Percentiles rank a stretch among this genome's conserved stretches.
These are phyloP conservation scores for Arthrobotrys iridis DNA, from an alignment of 2,329 filamentous ascomycete genomes.

Conservation along the genomic window DNA sequence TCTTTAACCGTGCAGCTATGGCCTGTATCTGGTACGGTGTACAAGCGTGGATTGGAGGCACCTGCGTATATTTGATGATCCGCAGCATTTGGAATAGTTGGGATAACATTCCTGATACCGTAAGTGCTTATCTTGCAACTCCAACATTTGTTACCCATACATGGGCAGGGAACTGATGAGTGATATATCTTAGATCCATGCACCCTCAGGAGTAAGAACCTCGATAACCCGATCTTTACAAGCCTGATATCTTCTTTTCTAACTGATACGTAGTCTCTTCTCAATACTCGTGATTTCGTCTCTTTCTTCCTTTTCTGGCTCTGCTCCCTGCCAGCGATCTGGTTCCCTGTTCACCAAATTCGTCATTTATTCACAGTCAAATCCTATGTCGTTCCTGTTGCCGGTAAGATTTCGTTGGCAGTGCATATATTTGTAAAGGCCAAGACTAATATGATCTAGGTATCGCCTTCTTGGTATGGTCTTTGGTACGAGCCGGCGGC, in stretches of 20 bases:
- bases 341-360: constrained; percentile 88
- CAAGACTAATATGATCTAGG: constrained; percentile 59
- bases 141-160: not conserved
- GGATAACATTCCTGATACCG: constrained; percentile 62
- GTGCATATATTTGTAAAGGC: not conserved
- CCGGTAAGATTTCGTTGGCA: constrained; percentile 63
- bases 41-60: constrained; percentile 83
- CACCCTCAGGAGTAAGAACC: constrained; percentile 32
- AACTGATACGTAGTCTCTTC: constrained; percentile 73
- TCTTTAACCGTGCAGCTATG: constrained; percentile 58
- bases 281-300: constrained; percentile 77
- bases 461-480: constrained; percentile 87
- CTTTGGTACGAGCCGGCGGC: constrained; percentile 80
- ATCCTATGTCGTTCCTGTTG: constrained; percentile 81
- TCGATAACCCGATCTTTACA: not conserved
- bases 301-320: constrained; percentile 91
- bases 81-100: constrained; percentile 80
- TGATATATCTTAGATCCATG: constrained; percentile 41
- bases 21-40: constrained; percentile 90
- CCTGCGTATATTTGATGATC: constrained; percentile 90
- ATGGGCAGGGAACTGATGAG: constrained; percentile 34
- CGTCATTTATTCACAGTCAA: constrained; percentile 92
- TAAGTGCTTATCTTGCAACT: constrained; percentile 29
- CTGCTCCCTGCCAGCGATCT: constrained; percentile 81
- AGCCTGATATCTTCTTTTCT: constrained; percentile 69